phyloP scores from a whole-genome alignment of 257 asterid genomes.

The Sherardia arvensis region DNA sequence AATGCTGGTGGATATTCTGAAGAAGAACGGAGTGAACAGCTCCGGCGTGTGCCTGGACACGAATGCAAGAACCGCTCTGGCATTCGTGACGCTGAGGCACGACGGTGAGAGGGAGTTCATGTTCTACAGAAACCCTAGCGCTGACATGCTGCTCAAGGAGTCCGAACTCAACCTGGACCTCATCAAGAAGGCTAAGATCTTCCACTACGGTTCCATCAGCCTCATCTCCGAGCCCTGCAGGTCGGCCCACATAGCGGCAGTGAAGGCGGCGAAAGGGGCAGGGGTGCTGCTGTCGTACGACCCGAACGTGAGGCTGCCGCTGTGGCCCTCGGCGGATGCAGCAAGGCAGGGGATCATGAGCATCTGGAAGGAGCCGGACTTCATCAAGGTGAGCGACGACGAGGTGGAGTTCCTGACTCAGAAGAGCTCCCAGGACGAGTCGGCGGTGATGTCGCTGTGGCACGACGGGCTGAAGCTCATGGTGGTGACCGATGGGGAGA shows the following conservation, averaged over 20 bases:
- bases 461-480: conserved; percentile 29
- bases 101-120: conserved; percentile 40
- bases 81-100: conserved; percentile 27
- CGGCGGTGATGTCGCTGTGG: conserved; percentile 23
- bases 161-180: conserved; percentile 23
- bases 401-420: conserved; percentile 31
- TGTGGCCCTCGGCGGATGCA: conserved; percentile 38
- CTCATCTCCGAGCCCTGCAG: conserved; percentile 34
- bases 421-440: conserved; percentile 21
- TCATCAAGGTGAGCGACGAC: conserved; percentile 44
- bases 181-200: conserved; percentile 26
- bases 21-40: conserved; percentile 23
- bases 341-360: conserved; percentile 29
- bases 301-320: conserved; percentile 40
- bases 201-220: conserved; percentile 47
- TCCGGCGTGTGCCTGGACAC: conserved; percentile 31
- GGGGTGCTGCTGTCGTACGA: conserved; percentile 36
- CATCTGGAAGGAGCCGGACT: conserved; percentile 41
- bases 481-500: conserved; percentile 34
- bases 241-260: conserved; percentile 36
- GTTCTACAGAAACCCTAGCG: conserved; percentile 41
- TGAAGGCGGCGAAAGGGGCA: conserved; percentile 36
- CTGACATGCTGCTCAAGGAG: conserved; percentile 32
- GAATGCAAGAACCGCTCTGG: conserved; percentile 30
- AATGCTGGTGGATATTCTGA: conserved; percentile 30